Base-by-base conservation (phyloP, 768 basidiomycete genomes). In the Boletus tomentosulus region DNA sequence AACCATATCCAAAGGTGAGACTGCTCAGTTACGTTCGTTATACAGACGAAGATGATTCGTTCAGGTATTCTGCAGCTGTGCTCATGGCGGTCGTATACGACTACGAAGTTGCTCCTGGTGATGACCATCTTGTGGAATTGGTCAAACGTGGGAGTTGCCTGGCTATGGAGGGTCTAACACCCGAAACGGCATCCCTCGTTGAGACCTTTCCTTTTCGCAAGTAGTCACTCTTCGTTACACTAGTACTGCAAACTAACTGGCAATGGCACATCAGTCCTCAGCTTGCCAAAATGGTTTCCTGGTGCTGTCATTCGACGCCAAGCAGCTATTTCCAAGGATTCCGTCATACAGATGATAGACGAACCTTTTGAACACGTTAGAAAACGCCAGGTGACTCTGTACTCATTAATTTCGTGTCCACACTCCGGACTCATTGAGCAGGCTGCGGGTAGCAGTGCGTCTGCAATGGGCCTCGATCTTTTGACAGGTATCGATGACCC, bases 21-120 rank as follows among this genome's bases (percentile, higher is more conserved):
- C n/a, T 39, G 2, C 3, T 15, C 30, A 5, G 2, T 2, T 19
- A 1, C 8, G 33, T 2, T 22, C 12, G n/a, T 15, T 13, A 19
- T 15, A 34, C 39, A 35, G 54, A 33, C 15, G 2, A 4, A 6
- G 3, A 12, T 31, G 24, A 30, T 25, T 7, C 4, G 7, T 45
- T 6, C 35, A 74, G 74, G 50, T 60, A 66, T 38, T 63, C 72
- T 9, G 68, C 73, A 13, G 63, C 72, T 1, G 67, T 75, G 2
- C 65, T 76, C 39, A 62, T 78, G 51, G 68, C 71, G 15, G 64
- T 78, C 13, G 66, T 72, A 13, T 79, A 79, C 39, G 78, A 75
- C 19, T 65, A 71, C 13, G 58, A 71, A 6, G 66, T 76, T 7
- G 66, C 66, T 15, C 61, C 71, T 8, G 55, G 66, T 31, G 67